Evolutionary conservation across 805 yeast genomes (phyloP).

Genomic region (Metschnikowia cerradonensis): DNA sequence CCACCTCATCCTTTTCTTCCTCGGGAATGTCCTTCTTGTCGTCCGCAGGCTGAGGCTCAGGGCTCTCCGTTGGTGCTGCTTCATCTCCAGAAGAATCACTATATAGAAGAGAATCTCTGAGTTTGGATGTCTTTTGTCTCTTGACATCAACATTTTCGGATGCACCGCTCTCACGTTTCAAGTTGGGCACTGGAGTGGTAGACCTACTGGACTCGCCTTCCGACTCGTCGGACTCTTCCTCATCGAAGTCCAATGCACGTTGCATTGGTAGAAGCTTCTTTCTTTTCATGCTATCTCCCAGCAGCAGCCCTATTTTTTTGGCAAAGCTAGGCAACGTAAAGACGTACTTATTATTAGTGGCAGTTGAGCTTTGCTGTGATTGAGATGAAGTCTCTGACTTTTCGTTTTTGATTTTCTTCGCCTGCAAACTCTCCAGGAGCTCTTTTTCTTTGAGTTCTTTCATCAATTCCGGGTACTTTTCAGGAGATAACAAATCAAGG

Average conservation of each 20-base stretch:
- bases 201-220: constrained; percentile 37
- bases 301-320: constrained; percentile 25
- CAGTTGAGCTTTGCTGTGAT: neutral
- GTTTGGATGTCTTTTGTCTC: constrained; percentile 24
- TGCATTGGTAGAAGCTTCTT: constrained; percentile 45
- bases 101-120: constrained; percentile 28
- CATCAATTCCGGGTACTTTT: constrained; percentile 49
- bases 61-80: constrained; percentile 5
- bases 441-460: constrained; percentile 32
- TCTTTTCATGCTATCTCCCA: constrained; percentile 24
- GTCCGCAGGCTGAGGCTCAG: constrained; percentile 16
- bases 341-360: constrained; percentile 5
- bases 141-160: constrained; percentile 17
- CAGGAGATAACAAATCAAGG: constrained; percentile 55
- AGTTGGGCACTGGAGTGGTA: constrained; percentile 27
- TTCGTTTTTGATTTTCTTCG: constrained; percentile 14
- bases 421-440: constrained; percentile 1
- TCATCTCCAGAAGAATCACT: constrained; percentile 26
- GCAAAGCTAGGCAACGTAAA: constrained; percentile 32
- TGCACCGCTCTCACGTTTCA: constrained; percentile 29
- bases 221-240: constrained; percentile 29
- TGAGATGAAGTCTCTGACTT: constrained; percentile 2
- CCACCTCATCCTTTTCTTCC: constrained; percentile 12
- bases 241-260: constrained; percentile 49
- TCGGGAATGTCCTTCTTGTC: constrained; percentile 14